Percentiles rank a stretch among this genome's conserved stretches.
phyloP scores from a whole-genome alignment of 257 asterid genomes.

The Solanum dulcamara region DNA sequence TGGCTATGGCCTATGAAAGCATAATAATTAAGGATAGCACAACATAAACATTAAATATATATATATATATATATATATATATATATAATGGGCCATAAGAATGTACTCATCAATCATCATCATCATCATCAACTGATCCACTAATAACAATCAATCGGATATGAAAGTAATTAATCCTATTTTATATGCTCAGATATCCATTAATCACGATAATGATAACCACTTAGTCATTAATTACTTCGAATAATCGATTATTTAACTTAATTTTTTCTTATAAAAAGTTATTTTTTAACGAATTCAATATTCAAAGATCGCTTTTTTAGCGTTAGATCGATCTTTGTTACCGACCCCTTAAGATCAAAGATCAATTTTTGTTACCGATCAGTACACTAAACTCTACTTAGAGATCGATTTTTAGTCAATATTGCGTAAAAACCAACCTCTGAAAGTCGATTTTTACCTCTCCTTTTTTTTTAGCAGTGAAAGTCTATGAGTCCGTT shows the following conservation, averaged over 20 bases:
- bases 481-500: no score
- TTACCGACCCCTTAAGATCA: no score
- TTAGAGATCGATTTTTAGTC: no score
- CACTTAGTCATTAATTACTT: background rate
- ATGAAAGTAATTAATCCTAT: background rate
- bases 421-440: no score
- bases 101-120: background rate
- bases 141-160: background rate
- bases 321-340: no score
- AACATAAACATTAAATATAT: background rate
- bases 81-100: background rate
- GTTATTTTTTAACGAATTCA: background rate
- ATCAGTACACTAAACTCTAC: no score
- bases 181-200: background rate
- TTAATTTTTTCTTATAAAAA: fast-evolving
- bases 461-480: no score
- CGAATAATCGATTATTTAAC: background rate
- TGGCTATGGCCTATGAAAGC: background rate
- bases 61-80: no score
- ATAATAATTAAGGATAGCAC: background rate
- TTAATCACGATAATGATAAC: background rate
- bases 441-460: no score
- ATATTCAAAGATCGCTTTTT: no score
- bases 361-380: no score
- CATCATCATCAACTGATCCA: background rate